Percentiles rank a stretch among this genome's conserved stretches.
These are phyloP conservation scores for Chenopodium formosanum DNA, from an alignment of 148 eudicot genomes.

Conservation along the genomic window DNA sequence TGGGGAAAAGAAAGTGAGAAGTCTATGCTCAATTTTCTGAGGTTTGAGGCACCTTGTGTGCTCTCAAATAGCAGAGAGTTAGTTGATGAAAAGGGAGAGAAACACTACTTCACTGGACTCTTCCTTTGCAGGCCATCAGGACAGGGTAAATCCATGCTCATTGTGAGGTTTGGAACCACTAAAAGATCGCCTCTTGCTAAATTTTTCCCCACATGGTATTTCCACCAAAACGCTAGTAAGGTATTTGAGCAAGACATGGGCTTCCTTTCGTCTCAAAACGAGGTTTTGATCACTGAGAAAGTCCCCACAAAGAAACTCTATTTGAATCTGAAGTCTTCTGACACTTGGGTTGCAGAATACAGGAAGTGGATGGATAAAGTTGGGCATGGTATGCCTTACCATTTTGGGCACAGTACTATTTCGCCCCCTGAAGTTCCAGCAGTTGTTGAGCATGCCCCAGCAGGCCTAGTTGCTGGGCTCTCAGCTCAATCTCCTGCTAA, in stretches of 20 bases:
- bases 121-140: constrained; percentile 90
- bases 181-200: constrained; percentile 52
- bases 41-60: constrained; percentile 89
- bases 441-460: constrained; percentile 94
- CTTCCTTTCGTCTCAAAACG: constrained; percentile 91
- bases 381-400: constrained; percentile 99
- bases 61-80: constrained; percentile 81
- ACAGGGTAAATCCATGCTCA: constrained; percentile 92
- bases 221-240: constrained; percentile 89
- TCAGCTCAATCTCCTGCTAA: constrained; percentile 89
- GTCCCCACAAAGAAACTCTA: constrained; percentile 78
- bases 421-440: constrained; percentile 68
- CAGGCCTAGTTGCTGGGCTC: constrained; percentile 72
- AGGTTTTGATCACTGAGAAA: constrained; percentile 67
- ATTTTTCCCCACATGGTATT: constrained; percentile 76
- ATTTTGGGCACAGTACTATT: constrained; percentile 81
- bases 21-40: constrained; percentile 54
- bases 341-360: constrained; percentile 95
- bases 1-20: constrained; percentile 76
- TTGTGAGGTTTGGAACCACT: constrained; percentile 82
- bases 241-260: constrained; percentile 99
- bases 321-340: constrained; percentile 74
- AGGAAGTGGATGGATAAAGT: constrained; percentile 99
- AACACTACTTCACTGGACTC: constrained; percentile 67
- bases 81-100: constrained; percentile 58